Evolutionary conservation across 1,284 basidiomycete genomes (phyloP).

Genomic region (Pseudozyma flocculosa): DNA sequence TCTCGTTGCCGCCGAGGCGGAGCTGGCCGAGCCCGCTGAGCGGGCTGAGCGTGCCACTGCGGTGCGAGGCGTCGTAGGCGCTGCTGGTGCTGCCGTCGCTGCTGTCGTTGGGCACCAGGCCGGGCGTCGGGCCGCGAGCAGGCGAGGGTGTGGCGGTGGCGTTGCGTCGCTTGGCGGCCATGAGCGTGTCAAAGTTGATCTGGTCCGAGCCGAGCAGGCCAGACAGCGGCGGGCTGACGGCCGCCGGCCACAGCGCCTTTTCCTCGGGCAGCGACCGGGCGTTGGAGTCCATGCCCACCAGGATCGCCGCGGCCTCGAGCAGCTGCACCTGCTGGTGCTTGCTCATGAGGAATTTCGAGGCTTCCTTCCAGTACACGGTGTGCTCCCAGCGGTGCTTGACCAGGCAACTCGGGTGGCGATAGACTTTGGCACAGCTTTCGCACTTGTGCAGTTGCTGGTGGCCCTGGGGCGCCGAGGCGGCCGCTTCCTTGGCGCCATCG

Average conservation of each 20-base stretch:
- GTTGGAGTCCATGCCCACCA: constrained; percentile 66
- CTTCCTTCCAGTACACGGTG: constrained; percentile 93
- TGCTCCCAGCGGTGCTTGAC: constrained; percentile 98
- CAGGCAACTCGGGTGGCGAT: constrained; percentile 88
- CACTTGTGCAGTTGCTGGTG: constrained; percentile 72
- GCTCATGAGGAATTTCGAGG: constrained; percentile 86
- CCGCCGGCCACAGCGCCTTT: constrained; percentile 70
- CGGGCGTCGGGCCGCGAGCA: constrained; percentile 27
- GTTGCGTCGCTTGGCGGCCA: constrained; percentile 46
- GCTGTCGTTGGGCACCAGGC: constrained; percentile 32
- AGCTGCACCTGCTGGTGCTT: constrained; percentile 98
- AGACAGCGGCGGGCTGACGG: constrained; percentile 61
- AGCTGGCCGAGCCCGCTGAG: constrained; percentile 32
- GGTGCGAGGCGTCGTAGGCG: constrained; percentile 32
- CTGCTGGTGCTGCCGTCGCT: constrained; percentile 33
- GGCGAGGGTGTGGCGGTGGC: constrained; percentile 24
- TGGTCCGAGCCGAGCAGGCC: constrained; percentile 60
- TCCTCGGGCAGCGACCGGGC: constrained; percentile 81
- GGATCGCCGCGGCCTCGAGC: constrained; percentile 93
- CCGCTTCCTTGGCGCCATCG: constrained; percentile 63
- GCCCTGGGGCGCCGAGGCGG: constrained; percentile 6
- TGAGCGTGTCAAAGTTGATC: constrained; percentile 58
- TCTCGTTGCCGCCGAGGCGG: constrained; percentile 12
- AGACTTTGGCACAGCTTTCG: constrained; percentile 76
- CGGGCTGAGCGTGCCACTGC: constrained; percentile 33